Conservation (phyloP, 306 rosid species). For the Vigna hirtella region DNA sequence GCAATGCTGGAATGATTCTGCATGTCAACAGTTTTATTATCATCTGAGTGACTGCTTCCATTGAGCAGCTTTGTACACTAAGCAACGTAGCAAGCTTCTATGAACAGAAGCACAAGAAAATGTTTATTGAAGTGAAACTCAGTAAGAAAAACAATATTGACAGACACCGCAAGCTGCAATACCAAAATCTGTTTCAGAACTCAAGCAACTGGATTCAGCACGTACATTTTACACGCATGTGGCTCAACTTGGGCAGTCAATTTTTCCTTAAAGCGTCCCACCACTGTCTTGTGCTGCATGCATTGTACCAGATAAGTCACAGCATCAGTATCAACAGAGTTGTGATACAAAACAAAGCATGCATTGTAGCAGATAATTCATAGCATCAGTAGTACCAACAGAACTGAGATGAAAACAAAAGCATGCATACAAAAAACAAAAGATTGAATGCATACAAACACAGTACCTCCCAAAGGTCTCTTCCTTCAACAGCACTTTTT, state of each 20-base stretch:
- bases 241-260: conserved; percentile 67
- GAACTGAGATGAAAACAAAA: background rate
- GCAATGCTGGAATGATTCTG: background rate
- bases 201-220: conserved; percentile 75
- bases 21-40: conserved; percentile 2
- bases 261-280: conserved; percentile 58
- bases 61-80: background rate
- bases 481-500: conserved; percentile 64
- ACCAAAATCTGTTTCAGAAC: background rate
- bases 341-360: background rate
- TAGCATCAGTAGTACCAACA: background rate
- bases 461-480: conserved; percentile 94
- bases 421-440: conserved; percentile 1
- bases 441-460: background rate
- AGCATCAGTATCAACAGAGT: background rate
- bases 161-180: conserved; percentile 23
- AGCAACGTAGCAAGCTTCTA: background rate
- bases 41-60: conserved; percentile 1
- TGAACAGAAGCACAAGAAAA: conserved; percentile 22
- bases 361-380: background rate
- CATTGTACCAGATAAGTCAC: conserved; percentile 16
- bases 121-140: conserved; percentile 25
- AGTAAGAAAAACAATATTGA: background rate
- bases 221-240: conserved; percentile 78
- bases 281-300: conserved; percentile 82